phyloP scores from a whole-genome alignment of 345 rosid species.

The Erodium maritimum region DNA sequence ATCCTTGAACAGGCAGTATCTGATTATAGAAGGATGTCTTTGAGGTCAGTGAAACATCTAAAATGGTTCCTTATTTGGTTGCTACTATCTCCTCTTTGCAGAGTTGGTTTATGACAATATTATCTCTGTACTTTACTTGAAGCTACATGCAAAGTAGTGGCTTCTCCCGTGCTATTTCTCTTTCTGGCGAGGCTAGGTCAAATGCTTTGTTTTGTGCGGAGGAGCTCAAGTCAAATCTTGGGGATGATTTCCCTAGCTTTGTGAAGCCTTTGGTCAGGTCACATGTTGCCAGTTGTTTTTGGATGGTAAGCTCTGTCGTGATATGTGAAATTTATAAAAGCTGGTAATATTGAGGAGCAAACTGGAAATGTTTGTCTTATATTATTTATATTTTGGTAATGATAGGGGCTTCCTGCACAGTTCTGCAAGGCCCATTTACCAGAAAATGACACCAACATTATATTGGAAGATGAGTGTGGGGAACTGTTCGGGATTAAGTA shows the following conservation, averaged over 20 bases:
- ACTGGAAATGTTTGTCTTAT: background rate
- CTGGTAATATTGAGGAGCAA: background rate
- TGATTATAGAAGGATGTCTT: slow-evolving; percentile 24
- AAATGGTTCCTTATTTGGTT: background rate
- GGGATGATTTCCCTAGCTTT: slow-evolving; percentile 42
- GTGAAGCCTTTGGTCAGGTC: slow-evolving; percentile 51
- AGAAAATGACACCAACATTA: slow-evolving; percentile 29
- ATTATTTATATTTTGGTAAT: slow-evolving; percentile 2
- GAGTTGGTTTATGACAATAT: slow-evolving; percentile 1
- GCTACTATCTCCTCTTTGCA: slow-evolving; percentile 4
- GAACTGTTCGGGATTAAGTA: slow-evolving; percentile 34
- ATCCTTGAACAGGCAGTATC: slow-evolving; percentile 23
- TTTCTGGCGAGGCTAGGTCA: slow-evolving; percentile 22
- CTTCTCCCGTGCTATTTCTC: slow-evolving; percentile 10
- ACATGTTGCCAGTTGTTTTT: slow-evolving; percentile 57
- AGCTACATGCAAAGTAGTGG: slow-evolving; percentile 25
- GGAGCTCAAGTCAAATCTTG: slow-evolving; percentile 53
- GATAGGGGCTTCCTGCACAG: slow-evolving; percentile 68
- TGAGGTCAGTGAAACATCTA: slow-evolving; percentile 29
- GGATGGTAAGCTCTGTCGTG: slow-evolving; percentile 37
- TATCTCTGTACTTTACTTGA: slow-evolving; percentile 11
- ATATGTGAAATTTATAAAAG: slow-evolving; percentile 3
- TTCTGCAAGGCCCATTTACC: slow-evolving; percentile 57
- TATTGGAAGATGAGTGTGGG: slow-evolving; percentile 55
- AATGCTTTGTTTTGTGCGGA: slow-evolving; percentile 44